These are phyloP conservation scores for Coemansia sp. DNA, from an alignment of 192 early-diverging fungal species.

Conservation along the genomic window DNA sequence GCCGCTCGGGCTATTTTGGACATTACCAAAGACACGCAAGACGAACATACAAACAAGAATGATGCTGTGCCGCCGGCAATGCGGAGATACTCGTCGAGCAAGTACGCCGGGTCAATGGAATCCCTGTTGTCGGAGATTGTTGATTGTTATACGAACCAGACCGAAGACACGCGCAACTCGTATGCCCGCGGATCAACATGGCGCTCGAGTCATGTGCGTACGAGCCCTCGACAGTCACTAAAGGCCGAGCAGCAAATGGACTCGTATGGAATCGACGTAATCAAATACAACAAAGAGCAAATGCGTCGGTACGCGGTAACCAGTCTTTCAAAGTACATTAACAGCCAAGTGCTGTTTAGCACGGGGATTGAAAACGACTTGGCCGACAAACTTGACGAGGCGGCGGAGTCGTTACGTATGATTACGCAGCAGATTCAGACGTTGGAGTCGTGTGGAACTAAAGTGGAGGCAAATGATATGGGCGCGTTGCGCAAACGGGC, in stretches of 20 bases:
- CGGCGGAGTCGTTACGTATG: slow-evolving; percentile 11
- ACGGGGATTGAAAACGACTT: slow-evolving; percentile 52
- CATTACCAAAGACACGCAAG: slow-evolving; percentile 7
- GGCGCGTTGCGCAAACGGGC: slow-evolving; percentile 17
- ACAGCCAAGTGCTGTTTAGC: slow-evolving; percentile 47
- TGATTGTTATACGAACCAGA: slow-evolving; percentile 17
- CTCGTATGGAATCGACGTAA: slow-evolving; percentile 20
- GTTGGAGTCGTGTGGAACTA: slow-evolving; percentile 7
- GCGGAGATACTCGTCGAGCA: slow-evolving; percentile 3
- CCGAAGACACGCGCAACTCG: slow-evolving; percentile 2
- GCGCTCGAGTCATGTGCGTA: not conserved
- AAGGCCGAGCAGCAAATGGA: slow-evolving; percentile 12
- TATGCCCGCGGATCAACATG: not conserved
- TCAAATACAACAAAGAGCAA: slow-evolving; percentile 54
- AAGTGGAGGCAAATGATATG: not conserved
- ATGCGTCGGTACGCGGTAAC: slow-evolving; percentile 38
- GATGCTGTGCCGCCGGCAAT: not conserved
- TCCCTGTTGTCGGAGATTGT: slow-evolving; percentile 33
- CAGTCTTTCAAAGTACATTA: slow-evolving; percentile 39
- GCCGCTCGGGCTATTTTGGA: slow-evolving; percentile 27
- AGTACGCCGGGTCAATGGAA: slow-evolving; percentile 16
- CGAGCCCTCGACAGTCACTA: slow-evolving; percentile 4
- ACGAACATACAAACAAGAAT: not conserved
- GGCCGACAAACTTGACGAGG: slow-evolving; percentile 32
- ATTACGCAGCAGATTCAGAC: slow-evolving; percentile 19